Evolutionary conservation across 2,329 filamentous ascomycete genomes (phyloP).

Genomic region (Acephala macrosclerotiorum): DNA sequence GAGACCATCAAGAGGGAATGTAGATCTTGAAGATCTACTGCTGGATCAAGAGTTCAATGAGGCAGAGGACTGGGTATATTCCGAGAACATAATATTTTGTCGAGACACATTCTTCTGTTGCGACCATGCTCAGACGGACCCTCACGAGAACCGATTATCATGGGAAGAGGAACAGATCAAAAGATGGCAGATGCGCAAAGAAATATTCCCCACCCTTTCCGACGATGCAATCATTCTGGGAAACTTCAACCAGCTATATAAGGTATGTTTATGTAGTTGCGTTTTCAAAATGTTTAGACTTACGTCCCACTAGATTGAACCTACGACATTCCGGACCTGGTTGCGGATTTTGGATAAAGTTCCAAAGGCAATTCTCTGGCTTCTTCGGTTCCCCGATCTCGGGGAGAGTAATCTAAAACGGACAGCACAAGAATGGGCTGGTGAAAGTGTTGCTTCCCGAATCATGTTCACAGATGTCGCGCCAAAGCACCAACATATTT

Average conservation of each 20-base stretch:
- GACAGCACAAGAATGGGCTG: slow-evolving; percentile 85
- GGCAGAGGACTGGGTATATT: slow-evolving; percentile 87
- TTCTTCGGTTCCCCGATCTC: slow-evolving; percentile 94
- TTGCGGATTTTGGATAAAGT: slow-evolving; percentile 85
- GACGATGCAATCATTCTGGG: slow-evolving; percentile 91
- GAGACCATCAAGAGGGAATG: slow-evolving; percentile 78
- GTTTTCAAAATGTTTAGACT: not conserved
- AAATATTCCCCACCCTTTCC: slow-evolving; percentile 82
- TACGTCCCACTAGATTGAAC: slow-evolving; percentile 79
- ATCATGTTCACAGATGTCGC: slow-evolving; percentile 97
- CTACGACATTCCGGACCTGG: slow-evolving; percentile 95
- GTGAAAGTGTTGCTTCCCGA: slow-evolving; percentile 81
- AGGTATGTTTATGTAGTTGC: slow-evolving; percentile 63
- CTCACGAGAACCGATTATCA: slow-evolving; percentile 70
- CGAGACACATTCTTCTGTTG: slow-evolving; percentile 98
- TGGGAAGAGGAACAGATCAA: slow-evolving; percentile 86
- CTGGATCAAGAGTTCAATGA: slow-evolving; percentile 68
- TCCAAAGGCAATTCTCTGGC: slow-evolving; percentile 91
- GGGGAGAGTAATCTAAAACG: slow-evolving; percentile 85
- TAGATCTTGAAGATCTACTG: slow-evolving; percentile 73
- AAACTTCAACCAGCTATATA: slow-evolving; percentile 99
- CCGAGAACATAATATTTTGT: slow-evolving; percentile 95
- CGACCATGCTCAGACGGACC: slow-evolving; percentile 89
- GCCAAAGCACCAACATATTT: slow-evolving; percentile 92
- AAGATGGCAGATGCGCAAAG: slow-evolving; percentile 92